Evolutionary conservation across 2,329 filamentous ascomycete genomes (phyloP).

Genomic region (Fusarium sp.): DNA sequence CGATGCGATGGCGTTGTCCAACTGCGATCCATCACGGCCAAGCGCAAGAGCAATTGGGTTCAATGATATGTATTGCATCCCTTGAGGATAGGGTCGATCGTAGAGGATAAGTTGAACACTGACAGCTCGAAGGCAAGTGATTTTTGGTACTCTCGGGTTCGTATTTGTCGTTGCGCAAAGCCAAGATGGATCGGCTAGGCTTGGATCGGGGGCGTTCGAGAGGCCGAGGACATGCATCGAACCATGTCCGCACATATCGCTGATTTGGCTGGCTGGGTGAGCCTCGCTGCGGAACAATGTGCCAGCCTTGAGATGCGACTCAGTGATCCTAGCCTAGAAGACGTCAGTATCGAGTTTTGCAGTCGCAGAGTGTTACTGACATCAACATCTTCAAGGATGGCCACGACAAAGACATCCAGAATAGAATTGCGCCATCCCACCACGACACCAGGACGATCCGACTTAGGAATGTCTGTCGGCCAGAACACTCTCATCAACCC

Average conservation of each 20-base stretch:
- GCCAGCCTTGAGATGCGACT: slow-evolving; percentile 86
- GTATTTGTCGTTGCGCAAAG: slow-evolving; percentile 70
- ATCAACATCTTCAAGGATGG: slow-evolving; percentile 90
- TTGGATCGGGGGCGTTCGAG: slow-evolving; percentile 72
- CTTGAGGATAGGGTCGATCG: slow-evolving; percentile 83
- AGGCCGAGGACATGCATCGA: slow-evolving; percentile 89
- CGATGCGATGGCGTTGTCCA: slow-evolving; percentile 54
- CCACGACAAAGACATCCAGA: slow-evolving; percentile 89
- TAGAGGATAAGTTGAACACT: slow-evolving; percentile 92
- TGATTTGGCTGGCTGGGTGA: slow-evolving; percentile 83
- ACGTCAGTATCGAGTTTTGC: slow-evolving; percentile 39
- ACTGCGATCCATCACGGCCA: slow-evolving; percentile 72
- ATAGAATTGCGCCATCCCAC: slow-evolving; percentile 97
- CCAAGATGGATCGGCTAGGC: slow-evolving; percentile 73
- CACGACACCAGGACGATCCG: slow-evolving; percentile 82
- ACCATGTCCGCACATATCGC: slow-evolving; percentile 84
- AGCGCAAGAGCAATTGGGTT: slow-evolving; percentile 89
- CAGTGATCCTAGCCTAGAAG: slow-evolving; percentile 78
- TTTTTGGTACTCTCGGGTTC: slow-evolving; percentile 70
- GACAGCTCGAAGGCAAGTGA: slow-evolving; percentile 77
- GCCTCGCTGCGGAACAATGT: slow-evolving; percentile 86
- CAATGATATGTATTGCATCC: slow-evolving; percentile 97
- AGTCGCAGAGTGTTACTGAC: slow-evolving; percentile 60
- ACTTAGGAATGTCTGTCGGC: slow-evolving; percentile 85
- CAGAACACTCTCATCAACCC: slow-evolving; percentile 98